Base-by-base conservation (phyloP, 2,329 filamentous ascomycete species). In the Trichocomaceae sp. region DNA sequence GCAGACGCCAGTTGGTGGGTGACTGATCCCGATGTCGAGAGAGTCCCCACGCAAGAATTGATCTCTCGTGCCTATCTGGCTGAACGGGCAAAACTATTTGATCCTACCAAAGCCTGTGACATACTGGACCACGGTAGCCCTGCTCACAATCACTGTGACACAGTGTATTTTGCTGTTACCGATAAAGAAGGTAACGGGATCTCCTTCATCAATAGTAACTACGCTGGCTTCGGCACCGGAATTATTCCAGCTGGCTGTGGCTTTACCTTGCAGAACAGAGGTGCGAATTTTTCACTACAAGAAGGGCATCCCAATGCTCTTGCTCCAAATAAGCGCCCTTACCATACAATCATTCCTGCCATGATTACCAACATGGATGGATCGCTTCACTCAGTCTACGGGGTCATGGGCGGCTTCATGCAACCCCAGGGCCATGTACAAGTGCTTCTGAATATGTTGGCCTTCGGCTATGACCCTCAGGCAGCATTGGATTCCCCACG, bases 381-480 rank as follows among this genome's bases (percentile, higher is more conserved):
- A 23, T 85, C 81, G 48, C 74, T 97, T 55, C 88, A 96, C 69
- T 87, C 83, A 3, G 87, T 95, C 0, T 96, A 92, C 64, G 93
- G 93, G 52, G 92, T 97, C 57, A 97, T 97, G 93, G 93, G 93
- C 51, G 92, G 90, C 2, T 97, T 95, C 73, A 97, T 97, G 88
- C 93, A 99, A 74, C 93, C 93, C 0, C 93, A 97, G 72, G 93
- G 92, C 20, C 93, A 97, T 58, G 85, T 97, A 0, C 93, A 97
- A 71, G 90, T 96, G 0, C 74, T 99, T 9, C 77, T 97, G 1
- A 95, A 95, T 61, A 91, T 95, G 81, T 73, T 95, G 0, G 83
- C 90, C 0, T 95, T 91, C 63, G 83, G 84, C 1, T 78, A 90
- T 52, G 86, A 85, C 59, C 90, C 91, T 0, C 93, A 99, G 72